phyloP scores from a whole-genome alignment of 768 basidiomycete species.

The Xerocomus potaroensis region DNA sequence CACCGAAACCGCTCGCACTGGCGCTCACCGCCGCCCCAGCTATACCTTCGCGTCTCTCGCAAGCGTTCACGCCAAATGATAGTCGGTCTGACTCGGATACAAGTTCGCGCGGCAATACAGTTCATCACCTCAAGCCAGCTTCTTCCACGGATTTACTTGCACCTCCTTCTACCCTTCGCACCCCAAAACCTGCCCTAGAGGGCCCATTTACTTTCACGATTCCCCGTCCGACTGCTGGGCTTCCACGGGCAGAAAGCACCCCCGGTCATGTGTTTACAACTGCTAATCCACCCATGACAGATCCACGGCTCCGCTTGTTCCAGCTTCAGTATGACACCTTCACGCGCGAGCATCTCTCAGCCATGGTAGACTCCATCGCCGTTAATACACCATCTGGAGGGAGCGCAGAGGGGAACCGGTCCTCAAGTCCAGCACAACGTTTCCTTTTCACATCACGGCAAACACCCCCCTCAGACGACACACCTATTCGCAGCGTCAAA shows the following conservation, averaged over 20 bases:
- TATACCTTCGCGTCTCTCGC: conserved; percentile 36
- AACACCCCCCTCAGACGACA: conserved; percentile 37
- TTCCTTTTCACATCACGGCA: conserved; percentile 47
- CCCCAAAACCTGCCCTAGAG: conserved; percentile 43
- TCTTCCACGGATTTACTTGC: conserved; percentile 5
- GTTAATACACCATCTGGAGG: conserved; percentile 62
- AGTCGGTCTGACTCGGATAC: conserved; percentile 23
- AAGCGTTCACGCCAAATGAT: conserved; percentile 32
- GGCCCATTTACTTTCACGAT: conserved; percentile 74
- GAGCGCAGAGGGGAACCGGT: conserved; percentile 41
- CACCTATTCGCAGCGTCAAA: conserved; percentile 70
- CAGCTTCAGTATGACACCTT: conserved; percentile 96
- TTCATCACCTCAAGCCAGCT: conserved; percentile 9
- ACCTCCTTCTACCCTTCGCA: conserved; percentile 29
- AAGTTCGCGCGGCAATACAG: conserved; percentile 8
- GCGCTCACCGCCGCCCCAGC: conserved; percentile 27
- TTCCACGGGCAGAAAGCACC: conserved; percentile 61
- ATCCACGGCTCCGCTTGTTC: conserved; percentile 81
- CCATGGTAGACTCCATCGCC: conserved; percentile 93
- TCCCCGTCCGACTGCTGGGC: conserved; percentile 40
- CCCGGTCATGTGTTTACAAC: conserved; percentile 32
- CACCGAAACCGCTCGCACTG: conserved; percentile 19
- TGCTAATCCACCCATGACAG: conserved; percentile 42
- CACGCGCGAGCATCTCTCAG: conserved; percentile 90
- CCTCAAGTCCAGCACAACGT: conserved; percentile 41